Percentiles rank a stretch among this genome's conserved stretches.
Evolutionary conservation across 108 stramenopile genomes (phyloP).

Genomic region (Nitzschia sp.): DNA sequence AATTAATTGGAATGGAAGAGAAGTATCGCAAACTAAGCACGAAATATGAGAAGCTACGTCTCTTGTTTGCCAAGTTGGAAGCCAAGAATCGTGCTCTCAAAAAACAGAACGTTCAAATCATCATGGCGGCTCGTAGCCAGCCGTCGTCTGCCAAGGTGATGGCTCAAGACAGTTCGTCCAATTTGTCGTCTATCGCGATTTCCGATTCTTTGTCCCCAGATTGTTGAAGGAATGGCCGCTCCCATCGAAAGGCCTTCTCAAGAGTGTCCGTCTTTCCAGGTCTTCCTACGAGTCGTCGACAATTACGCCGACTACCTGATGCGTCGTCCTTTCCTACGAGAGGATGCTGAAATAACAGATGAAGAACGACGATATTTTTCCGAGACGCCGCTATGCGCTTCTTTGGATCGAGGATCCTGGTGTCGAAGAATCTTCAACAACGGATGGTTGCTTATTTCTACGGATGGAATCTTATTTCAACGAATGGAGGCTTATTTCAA

Average conservation of each 20-base stretch:
- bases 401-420: no score
- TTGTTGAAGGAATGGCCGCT: not conserved
- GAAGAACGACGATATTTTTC: not conserved
- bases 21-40: not conserved
- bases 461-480: no score
- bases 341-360: not conserved
- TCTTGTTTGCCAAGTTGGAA: constrained; percentile 10
- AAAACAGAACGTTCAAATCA: constrained; percentile 6
- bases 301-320: not conserved
- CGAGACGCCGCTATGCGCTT: not conserved
- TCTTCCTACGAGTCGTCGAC: not conserved
- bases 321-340: not conserved
- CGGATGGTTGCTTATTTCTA: no score
- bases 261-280: not conserved
- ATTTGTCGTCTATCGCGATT: not conserved
- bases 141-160: not conserved
- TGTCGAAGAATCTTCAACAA: no score
- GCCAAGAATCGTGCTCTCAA: constrained; percentile 2
- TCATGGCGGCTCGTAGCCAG: not conserved
- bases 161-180: not conserved
- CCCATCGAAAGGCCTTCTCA: not conserved
- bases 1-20: constrained; percentile 4
- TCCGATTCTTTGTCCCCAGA: no score
- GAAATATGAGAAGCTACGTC: constrained; percentile 9
- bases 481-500: no score